These are phyloP conservation scores for Austroboletus eburneus DNA, from an alignment of 768 basidiomycete species.

Conservation along the genomic window DNA sequence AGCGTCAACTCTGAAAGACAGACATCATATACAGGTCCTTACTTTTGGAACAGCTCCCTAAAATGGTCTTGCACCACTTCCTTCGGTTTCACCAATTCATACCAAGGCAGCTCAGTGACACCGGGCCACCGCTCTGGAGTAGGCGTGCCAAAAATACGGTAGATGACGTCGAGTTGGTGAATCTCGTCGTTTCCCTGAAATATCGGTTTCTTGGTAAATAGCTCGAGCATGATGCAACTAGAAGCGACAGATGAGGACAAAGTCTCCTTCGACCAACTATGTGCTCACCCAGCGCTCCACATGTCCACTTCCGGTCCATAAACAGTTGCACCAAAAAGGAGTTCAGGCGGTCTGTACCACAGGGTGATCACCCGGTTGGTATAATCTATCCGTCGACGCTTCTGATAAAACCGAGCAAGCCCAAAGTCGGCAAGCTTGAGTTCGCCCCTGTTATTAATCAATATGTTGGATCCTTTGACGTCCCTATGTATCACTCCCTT, in stretches of 20 bases:
- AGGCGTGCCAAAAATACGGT: constrained; percentile 88
- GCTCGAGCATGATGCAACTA: constrained; percentile 98
- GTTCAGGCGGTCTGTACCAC: constrained; percentile 96
- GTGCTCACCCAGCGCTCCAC: constrained; percentile 93
- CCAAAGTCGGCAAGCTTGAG: constrained; percentile 98
- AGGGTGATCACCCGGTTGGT: constrained; percentile 99
- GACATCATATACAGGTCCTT: constrained; percentile 14
- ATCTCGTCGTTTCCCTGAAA: constrained; percentile 99
- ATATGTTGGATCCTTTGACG: constrained; percentile 98
- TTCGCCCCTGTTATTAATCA: constrained; percentile 87
- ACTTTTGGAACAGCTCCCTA: constrained; percentile 84
- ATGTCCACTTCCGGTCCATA: constrained; percentile 98
- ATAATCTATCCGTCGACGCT: constrained; percentile 85
- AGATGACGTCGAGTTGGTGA: constrained; percentile 91
- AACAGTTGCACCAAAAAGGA: constrained; percentile 90
- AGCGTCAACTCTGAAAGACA: neutral
- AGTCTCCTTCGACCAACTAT: neutral
- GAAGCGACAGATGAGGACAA: neutral
- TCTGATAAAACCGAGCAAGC: constrained; percentile 93
- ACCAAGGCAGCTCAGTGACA: constrained; percentile 88
- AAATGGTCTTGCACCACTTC: constrained; percentile 72
- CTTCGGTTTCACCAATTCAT: constrained; percentile 93
- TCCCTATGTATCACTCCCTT: constrained; percentile 97
- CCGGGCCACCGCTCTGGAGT: constrained; percentile 78
- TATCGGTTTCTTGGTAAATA: constrained; percentile 93